A percentile compares a stretch with the other conserved stretches of the same genome.
phyloP scores from a whole-genome alignment of 2,329 filamentous ascomycete genomes.

The Aspergillus hortae region DNA sequence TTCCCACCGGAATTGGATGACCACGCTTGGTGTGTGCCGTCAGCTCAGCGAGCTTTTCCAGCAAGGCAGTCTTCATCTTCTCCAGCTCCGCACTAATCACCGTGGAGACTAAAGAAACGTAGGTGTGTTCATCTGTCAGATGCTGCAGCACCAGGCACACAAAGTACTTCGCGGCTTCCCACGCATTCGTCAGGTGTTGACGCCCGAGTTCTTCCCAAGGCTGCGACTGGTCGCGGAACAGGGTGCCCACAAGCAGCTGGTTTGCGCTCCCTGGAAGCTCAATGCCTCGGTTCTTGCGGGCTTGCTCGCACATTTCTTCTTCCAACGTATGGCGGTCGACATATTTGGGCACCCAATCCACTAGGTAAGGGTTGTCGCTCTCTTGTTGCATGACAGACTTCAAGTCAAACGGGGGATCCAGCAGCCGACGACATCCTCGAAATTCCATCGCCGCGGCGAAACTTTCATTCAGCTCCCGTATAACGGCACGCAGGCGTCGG shows the following conservation, averaged over 20 bases:
- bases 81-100: conserved; percentile 24
- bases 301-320: conserved; percentile 23
- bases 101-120: conserved; percentile 11
- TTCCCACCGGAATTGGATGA: conserved; percentile 20
- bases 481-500: conserved; percentile 26
- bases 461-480: conserved; percentile 22
- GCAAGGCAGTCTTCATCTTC: conserved; percentile 11
- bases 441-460: conserved; percentile 24
- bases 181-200: conserved; percentile 22
- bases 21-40: conserved; percentile 18
- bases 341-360: conserved; percentile 8
- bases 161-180: conserved; percentile 19
- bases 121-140: conserved; percentile 21
- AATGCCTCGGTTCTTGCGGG: conserved; percentile 24
- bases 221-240: conserved; percentile 33
- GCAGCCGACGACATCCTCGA: conserved; percentile 13
- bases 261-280: conserved; percentile 35
- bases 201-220: conserved; percentile 32
- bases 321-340: conserved; percentile 5
- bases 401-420: neutral
- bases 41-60: conserved; percentile 23
- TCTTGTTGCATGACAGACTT: neutral
- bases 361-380: conserved; percentile 13
- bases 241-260: conserved; percentile 26
- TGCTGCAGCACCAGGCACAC: conserved; percentile 20